A percentile compares a stretch with the other conserved stretches of the same genome.
Evolutionary conservation across 169 alveolate genomes (phyloP).

Genomic region (Theileria parva): DNA sequence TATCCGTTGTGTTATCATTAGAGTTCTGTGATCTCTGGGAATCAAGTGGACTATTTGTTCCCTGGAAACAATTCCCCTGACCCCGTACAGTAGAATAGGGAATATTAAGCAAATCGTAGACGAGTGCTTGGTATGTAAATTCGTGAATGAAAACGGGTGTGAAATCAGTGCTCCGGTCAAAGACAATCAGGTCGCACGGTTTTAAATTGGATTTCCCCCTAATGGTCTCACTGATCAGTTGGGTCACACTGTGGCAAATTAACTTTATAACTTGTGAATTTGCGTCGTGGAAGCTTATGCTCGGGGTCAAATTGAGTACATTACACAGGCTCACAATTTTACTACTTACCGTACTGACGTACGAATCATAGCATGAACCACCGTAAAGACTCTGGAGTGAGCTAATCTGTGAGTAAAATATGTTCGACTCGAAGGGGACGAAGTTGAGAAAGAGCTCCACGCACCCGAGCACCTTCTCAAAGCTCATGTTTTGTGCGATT

Average conservation of each 20-base stretch:
- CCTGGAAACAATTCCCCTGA: no score
- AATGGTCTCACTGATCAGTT: conserved; percentile 13
- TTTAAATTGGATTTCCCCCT: neutral
- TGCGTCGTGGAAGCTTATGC: conserved; percentile 27
- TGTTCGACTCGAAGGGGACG: conserved; percentile 69
- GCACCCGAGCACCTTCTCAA: conserved; percentile 67
- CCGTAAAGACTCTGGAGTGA: neutral
- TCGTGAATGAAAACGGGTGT: conserved; percentile 80
- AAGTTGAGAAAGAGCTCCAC: conserved; percentile 74
- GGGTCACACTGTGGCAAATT: conserved; percentile 28
- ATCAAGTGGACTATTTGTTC: no score
- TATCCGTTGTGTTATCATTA: no score
- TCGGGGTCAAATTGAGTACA: conserved; percentile 22
- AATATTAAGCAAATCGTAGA: conserved; percentile 70
- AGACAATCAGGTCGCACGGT: conserved; percentile 57
- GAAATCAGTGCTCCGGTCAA: conserved; percentile 77
- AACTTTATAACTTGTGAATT: conserved; percentile 25
- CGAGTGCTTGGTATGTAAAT: conserved; percentile 80
- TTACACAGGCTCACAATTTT: conserved; percentile 46
- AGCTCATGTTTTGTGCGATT: conserved; percentile 63
- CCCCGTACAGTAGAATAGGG: conserved; percentile 33
- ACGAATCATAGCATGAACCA: neutral
- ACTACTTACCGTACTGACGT: neutral
- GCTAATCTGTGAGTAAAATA: neutral
- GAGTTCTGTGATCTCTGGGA: neutral